Evolutionary conservation across 2,329 filamentous ascomycete species (phyloP).

Genomic region (Didymella pomorum): DNA sequence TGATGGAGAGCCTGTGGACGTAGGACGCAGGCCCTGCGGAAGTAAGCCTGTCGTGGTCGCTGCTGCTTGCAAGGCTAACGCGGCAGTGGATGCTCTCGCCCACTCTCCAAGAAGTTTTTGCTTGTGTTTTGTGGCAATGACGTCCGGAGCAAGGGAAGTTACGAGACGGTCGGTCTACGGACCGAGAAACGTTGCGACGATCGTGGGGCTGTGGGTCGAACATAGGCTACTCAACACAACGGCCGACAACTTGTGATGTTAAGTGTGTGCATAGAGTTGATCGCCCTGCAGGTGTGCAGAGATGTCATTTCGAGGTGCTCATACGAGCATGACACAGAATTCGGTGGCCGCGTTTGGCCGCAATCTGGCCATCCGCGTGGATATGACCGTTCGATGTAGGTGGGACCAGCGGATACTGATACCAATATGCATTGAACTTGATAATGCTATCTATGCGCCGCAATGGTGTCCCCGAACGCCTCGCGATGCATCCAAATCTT

Average conservation of each 20-base stretch:
- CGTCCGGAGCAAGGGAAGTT: slow-evolving; percentile 12
- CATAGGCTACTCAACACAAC: slow-evolving; percentile 8
- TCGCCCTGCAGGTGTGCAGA: neutral
- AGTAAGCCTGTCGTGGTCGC: neutral
- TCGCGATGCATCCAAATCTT: slow-evolving; percentile 18
- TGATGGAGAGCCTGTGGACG: slow-evolving; percentile 2
- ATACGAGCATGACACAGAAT: neutral
- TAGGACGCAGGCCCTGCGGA: too few relatives aligned
- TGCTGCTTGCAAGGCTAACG: slow-evolving; percentile 5
- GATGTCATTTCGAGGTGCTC: neutral
- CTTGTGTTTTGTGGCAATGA: slow-evolving; percentile 16
- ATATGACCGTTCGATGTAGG: neutral
- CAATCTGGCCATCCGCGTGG: neutral
- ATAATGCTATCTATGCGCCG: neutral
- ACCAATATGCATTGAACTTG: neutral
- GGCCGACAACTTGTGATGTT: neutral
- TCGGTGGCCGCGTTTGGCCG: neutral
- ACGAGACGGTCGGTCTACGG: slow-evolving; percentile 11
- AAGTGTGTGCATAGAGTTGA: neutral
- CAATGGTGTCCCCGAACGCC: slow-evolving; percentile 17
- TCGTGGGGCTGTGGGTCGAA: slow-evolving; percentile 9
- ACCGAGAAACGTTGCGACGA: slow-evolving; percentile 12
- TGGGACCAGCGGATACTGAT: neutral
- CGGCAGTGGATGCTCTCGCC: slow-evolving; percentile 10
- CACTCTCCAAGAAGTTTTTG: slow-evolving; percentile 18